Conservation (phyloP, 169 alveolate genomes). For the Nephromyces sp. region DNA sequence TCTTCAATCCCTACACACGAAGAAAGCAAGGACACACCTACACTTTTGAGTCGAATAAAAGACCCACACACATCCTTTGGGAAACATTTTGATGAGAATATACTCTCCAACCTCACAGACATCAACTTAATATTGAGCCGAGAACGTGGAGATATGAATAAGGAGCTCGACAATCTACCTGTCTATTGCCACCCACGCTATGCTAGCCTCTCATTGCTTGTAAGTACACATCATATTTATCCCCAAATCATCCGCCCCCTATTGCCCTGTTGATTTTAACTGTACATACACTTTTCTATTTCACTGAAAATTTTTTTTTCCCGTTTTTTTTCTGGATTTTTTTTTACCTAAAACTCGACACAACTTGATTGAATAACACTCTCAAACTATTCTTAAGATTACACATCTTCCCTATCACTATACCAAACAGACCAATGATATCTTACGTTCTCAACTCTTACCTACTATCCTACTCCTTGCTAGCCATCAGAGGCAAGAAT, state of each 20-base stretch:
- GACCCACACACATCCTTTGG: neutral
- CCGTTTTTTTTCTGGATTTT: no score
- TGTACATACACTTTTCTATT: neutral
- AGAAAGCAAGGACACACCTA: neutral
- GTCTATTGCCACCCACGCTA: neutral
- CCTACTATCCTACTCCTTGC: neutral
- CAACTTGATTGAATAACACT: no score
- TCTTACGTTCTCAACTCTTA: neutral
- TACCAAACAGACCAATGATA: neutral
- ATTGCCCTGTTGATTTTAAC: neutral
- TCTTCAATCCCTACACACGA: neutral
- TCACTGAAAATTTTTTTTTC: no score
- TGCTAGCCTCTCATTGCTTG: neutral
- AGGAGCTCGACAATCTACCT: neutral
- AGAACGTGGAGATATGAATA: neutral
- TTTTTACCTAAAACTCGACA: no score
- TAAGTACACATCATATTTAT: neutral
- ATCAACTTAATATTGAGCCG: neutral
- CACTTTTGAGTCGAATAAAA: neutral
- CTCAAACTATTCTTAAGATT: no score
- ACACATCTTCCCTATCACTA: no score
- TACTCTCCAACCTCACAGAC: neutral
- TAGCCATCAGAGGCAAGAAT: neutral
- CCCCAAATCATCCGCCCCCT: neutral
- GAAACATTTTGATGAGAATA: neutral